Base-by-base conservation (phyloP, 1,284 basidiomycete species). In the Pisolithus thermaeus region DNA sequence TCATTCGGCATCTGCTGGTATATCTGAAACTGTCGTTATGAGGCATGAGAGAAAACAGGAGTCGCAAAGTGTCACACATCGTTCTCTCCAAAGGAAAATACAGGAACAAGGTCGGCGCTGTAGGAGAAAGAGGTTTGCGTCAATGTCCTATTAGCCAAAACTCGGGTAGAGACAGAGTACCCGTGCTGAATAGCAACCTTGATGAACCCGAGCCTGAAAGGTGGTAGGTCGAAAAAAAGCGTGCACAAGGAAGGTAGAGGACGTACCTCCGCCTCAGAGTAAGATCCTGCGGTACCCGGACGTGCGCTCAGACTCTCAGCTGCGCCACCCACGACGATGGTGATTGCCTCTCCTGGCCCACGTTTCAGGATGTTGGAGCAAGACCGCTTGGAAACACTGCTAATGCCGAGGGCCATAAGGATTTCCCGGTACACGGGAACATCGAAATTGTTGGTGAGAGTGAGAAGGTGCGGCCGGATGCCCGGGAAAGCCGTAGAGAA, bases 1-100 rank as follows among this genome's bases (percentile, higher is more conserved):
- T 93, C 84, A 65, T 97, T 99, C 1, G 92, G 86, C 80, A 98
- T 87, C 73, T 99, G 96, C 58, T 94, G 80, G 62, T 92, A 99
- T 49, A 99, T 96, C 89, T 95, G 54, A 2, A 46, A 27, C n/a
- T 42, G 47, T 2, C 49, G 37, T 35, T 42, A 44, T 56, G 27
- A 50, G 36, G 18, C 39, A 12, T 20, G 41, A 3, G 36, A 18
- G 3, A n/a, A 16, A 44, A 51, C 12, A 23, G 11, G 32, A 44
- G 37, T 16, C 32, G 7, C 1, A 28, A 23, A n/a, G 44, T 9
- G 7, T 75, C 87, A 61, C 56, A 93, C 92, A 66, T 99, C 96
- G 67, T 99, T 99, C 74, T 99, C 96, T 18, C 96, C 96, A 62
- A 99, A 99, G 1, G 92, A 94, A 64, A 97, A 97, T 1, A 96